Evolutionary conservation across 495 filamentous ascomycete species (phyloP).

Genomic region (Trichocladium uniseriatum): DNA sequence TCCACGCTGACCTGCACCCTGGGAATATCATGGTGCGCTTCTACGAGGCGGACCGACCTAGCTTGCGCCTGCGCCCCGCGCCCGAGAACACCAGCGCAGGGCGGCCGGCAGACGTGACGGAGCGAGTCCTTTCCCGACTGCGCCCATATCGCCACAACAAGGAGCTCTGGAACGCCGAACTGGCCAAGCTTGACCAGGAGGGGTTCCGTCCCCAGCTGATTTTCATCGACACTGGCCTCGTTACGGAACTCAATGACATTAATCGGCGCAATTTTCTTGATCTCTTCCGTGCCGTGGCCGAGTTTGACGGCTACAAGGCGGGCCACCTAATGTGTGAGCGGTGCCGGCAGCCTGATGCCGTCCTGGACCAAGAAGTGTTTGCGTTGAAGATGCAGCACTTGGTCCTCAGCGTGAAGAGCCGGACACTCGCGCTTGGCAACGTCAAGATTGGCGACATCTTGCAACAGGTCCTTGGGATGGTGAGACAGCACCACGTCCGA

Average conservation of each 20-base stretch:
- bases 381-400: constrained; percentile 95
- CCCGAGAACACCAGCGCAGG: constrained; percentile 33
- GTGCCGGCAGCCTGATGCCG: constrained; percentile 80
- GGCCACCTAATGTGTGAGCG: constrained; percentile 94
- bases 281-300: constrained; percentile 89
- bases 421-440: constrained; percentile 85
- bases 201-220: constrained; percentile 91
- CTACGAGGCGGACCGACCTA: constrained; percentile 69
- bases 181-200: constrained; percentile 73
- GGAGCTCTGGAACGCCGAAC: constrained; percentile 57
- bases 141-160: constrained; percentile 58
- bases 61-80: constrained; percentile 34
- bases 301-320: constrained; percentile 94
- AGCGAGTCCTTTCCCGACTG: constrained; percentile 70
- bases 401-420: constrained; percentile 77
- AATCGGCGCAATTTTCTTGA: constrained; percentile 92
- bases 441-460: constrained; percentile 95
- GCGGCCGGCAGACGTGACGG: constrained; percentile 68
- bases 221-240: constrained; percentile 95
- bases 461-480: constrained; percentile 84
- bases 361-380: constrained; percentile 81
- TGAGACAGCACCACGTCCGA: constrained; percentile 84
- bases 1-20: constrained; percentile 96
- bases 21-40: constrained; percentile 99
- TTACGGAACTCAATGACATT: constrained; percentile 79